A percentile compares a stretch with the other conserved stretches of the same genome.
Evolutionary conservation across 192 early-diverging fungal species (phyloP).

Genomic region (Coemansia sp.): DNA sequence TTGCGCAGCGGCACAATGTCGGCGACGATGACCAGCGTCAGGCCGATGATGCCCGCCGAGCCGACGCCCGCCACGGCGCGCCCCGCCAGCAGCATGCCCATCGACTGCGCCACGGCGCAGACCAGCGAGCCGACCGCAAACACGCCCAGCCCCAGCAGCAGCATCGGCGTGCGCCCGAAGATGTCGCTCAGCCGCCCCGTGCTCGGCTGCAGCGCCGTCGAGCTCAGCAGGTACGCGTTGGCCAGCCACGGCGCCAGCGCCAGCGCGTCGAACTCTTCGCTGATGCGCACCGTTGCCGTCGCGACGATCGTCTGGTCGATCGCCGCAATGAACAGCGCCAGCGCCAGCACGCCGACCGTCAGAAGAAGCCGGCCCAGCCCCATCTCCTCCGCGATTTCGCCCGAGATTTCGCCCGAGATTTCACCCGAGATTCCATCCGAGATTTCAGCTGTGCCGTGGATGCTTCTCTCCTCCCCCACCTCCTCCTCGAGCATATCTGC

Average conservation of each 20-base stretch:
- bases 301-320: constrained; percentile 79
- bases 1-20: constrained; percentile 70
- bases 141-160: constrained; percentile 60
- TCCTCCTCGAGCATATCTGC: neutral
- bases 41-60: constrained; percentile 67
- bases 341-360: constrained; percentile 36
- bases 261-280: constrained; percentile 62
- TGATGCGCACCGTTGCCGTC: constrained; percentile 68
- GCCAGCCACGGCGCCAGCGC: constrained; percentile 80
- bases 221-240: constrained; percentile 68
- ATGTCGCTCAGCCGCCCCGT: constrained; percentile 86
- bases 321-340: constrained; percentile 67
- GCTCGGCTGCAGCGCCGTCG: constrained; percentile 77
- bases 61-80: constrained; percentile 71
- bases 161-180: constrained; percentile 70
- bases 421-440: no score
- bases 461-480: neutral
- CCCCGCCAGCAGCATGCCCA: constrained; percentile 66
- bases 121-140: constrained; percentile 63
- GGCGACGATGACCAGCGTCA: constrained; percentile 71
- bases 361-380: constrained; percentile 28
- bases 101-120: constrained; percentile 61
- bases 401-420: no score
- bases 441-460: neutral
- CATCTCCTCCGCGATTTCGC: constrained; percentile 24